Percentiles rank a stretch among this genome's conserved stretches.
Conservation (phyloP, 345 rosid genomes). For the Pistacia atlantica region DNA sequence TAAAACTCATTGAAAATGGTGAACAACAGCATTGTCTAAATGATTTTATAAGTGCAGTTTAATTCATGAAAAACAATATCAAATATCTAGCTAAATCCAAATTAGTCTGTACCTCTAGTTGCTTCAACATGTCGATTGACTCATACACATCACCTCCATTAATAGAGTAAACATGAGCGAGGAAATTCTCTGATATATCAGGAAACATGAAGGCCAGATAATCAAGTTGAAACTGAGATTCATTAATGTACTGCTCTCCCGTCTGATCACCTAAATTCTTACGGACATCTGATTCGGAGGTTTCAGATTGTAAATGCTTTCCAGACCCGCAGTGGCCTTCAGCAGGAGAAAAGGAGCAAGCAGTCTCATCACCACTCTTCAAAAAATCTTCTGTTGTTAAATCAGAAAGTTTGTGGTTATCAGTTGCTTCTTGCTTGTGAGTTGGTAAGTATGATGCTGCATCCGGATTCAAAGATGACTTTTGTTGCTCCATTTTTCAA, state of each 20-base stretch:
- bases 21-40: background rate
- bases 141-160: background rate
- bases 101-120: slow-evolving; percentile 1
- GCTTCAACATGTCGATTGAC: slow-evolving; percentile 5
- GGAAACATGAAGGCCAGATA: background rate
- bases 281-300: background rate
- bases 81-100: too few relatives aligned
- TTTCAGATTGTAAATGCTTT: background rate
- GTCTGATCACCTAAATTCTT: background rate
- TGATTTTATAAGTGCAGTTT: background rate
- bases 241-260: background rate
- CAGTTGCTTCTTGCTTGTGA: slow-evolving; percentile 1
- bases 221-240: background rate
- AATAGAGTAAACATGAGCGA: background rate
- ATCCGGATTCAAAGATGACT: slow-evolving; percentile 15
- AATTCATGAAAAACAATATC: background rate
- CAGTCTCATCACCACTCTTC: background rate
- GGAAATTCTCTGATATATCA: background rate
- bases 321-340: background rate
- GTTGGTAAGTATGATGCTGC: slow-evolving; percentile 12
- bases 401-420: background rate
- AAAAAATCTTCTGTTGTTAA: background rate
- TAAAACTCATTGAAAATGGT: background rate
- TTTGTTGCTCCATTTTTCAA: slow-evolving; percentile 12
- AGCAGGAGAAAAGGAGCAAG: slow-evolving; percentile 3